Evolutionary conservation across 2,329 filamentous ascomycete genomes (phyloP), one percentile per base, ranked within the genome.

Genomic region (Aspergillus sp.): DNA sequence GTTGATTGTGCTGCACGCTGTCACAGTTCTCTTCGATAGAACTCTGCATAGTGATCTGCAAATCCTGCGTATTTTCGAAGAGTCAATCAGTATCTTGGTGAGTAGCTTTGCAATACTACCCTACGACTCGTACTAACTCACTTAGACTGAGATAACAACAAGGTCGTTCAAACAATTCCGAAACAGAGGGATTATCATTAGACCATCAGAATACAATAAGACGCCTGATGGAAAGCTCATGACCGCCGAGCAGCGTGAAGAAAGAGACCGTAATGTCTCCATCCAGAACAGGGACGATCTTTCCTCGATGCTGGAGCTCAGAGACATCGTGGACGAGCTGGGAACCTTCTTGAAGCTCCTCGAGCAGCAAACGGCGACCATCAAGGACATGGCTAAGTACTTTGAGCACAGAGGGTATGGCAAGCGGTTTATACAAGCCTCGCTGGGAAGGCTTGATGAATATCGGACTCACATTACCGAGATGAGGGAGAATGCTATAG

Each of bases 281-380:
- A 78, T 80, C 1, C 83, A 87, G 60, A 89, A 89, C 65, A 82
- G 86, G 7, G 84, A 87, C 62, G 87, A 88, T 64, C 86, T 87
- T 0, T 88, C 87, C 0, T 85, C 87, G 0, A 74, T 89, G 0
- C 76, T 89, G 0, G 87, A 89, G 67, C 78, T 89, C 0, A 82
- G 86, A 13, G 87, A 89, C 64, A 84, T 89, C 51, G 85, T 89
- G 62, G 87, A 89, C 62, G 87, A 89, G 69, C 79, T 89, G 2
- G 80, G 79, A 3, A 87, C 85, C 0, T 79, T 89, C 5, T 69
- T 81, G 5, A 83, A 81, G 48, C 76, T 89, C 0, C 87, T 89
- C 31, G 81, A 84, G n/a, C 80, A 83, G 15, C 87, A 89, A 69
- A 77, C 82, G 23, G 74, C 76, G 0, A 81, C 83, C 0, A 78